phyloP scores from a whole-genome alignment of 495 filamentous ascomycete genomes.

The Massariosphaeria phaeospora region DNA sequence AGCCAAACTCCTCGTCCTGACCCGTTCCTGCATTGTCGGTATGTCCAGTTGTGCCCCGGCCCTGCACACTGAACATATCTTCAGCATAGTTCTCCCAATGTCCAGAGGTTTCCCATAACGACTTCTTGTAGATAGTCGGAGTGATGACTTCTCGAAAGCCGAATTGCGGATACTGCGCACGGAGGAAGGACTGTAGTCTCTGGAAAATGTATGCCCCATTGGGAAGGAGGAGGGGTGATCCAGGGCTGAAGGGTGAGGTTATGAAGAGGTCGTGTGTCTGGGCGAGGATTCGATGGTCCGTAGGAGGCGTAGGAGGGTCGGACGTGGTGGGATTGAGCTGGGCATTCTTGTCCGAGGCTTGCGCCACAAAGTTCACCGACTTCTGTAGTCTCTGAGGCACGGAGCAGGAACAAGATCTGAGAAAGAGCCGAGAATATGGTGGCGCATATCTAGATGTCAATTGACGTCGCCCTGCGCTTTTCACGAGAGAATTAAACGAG shows the following conservation, averaged over 20 bases:
- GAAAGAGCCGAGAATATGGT: neutral
- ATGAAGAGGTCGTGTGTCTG: slow-evolving; percentile 72
- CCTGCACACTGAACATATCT: slow-evolving; percentile 88
- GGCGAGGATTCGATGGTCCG: slow-evolving; percentile 68
- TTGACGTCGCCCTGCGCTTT: neutral
- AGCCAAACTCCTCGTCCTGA: slow-evolving; percentile 74
- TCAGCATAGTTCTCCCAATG: slow-evolving; percentile 93
- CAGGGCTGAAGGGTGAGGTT: slow-evolving; percentile 73
- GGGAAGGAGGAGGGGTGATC: slow-evolving; percentile 83
- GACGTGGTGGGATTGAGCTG: slow-evolving; percentile 29
- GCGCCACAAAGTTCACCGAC: slow-evolving; percentile 8
- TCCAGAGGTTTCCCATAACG: slow-evolving; percentile 81
- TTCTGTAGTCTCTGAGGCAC: slow-evolving; percentile 3
- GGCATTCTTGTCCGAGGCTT: neutral
- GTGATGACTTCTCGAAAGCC: slow-evolving; percentile 91
- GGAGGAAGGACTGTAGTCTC: slow-evolving; percentile 77
- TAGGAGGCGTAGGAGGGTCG: slow-evolving; percentile 35
- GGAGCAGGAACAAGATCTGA: slow-evolving; percentile 26
- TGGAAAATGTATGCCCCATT: slow-evolving; percentile 83
- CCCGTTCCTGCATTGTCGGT: slow-evolving; percentile 41
- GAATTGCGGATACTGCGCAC: slow-evolving; percentile 79
- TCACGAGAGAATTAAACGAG: neutral
- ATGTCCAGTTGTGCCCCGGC: slow-evolving; percentile 50
- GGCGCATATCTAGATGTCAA: slow-evolving; percentile 1
- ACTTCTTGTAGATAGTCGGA: slow-evolving; percentile 88